A percentile compares a stretch with the other conserved stretches of the same genome.
Conservation (phyloP, 2,329 filamentous ascomycete species). For the Berkeleyomyces basicola region DNA sequence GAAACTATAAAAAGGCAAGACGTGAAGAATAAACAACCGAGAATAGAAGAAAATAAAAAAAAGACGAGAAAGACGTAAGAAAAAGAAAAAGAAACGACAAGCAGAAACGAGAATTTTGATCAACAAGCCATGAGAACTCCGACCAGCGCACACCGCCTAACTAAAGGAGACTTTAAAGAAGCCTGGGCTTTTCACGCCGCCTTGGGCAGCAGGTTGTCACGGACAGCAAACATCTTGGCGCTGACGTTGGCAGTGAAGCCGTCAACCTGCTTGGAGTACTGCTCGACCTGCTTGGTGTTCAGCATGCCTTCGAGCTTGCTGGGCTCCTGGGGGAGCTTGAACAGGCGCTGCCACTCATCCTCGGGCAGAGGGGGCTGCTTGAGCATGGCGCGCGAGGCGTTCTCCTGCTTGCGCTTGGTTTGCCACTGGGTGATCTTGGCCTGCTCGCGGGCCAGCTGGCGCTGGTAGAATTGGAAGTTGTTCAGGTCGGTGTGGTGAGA, state of each 20-base stretch:
- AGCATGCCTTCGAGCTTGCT: slow-evolving; percentile 85
- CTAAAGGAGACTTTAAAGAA: slow-evolving; percentile 10
- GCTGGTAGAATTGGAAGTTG: slow-evolving; percentile 95
- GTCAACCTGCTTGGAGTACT: slow-evolving; percentile 94
- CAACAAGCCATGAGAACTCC: slow-evolving; percentile 11
- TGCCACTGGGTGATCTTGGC: slow-evolving; percentile 95
- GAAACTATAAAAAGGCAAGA: background rate
- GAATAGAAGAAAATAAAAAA: slow-evolving; percentile 16
- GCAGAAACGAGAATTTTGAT: slow-evolving; percentile 15
- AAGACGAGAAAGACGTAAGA: slow-evolving; percentile 16
- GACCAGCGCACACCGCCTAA: slow-evolving; percentile 6
- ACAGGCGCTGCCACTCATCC: slow-evolving; percentile 95
- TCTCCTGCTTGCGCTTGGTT: slow-evolving; percentile 90
- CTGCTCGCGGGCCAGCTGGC: slow-evolving; percentile 85
- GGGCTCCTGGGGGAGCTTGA: slow-evolving; percentile 93
- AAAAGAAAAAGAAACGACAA: slow-evolving; percentile 20
- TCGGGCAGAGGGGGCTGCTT: slow-evolving; percentile 84
- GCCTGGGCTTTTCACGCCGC: slow-evolving; percentile 6
- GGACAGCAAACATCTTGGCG: slow-evolving; percentile 95
- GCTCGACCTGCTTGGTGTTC: slow-evolving; percentile 89
- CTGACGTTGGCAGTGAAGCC: slow-evolving; percentile 83
- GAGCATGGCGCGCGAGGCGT: slow-evolving; percentile 63
- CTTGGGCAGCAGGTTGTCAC: slow-evolving; percentile 49
- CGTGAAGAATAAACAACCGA: slow-evolving; percentile 17
- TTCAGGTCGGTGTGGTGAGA: slow-evolving; percentile 96